Conservation (phyloP, 2,329 filamentous ascomycete species). For the Fusarium robinianum region DNA sequence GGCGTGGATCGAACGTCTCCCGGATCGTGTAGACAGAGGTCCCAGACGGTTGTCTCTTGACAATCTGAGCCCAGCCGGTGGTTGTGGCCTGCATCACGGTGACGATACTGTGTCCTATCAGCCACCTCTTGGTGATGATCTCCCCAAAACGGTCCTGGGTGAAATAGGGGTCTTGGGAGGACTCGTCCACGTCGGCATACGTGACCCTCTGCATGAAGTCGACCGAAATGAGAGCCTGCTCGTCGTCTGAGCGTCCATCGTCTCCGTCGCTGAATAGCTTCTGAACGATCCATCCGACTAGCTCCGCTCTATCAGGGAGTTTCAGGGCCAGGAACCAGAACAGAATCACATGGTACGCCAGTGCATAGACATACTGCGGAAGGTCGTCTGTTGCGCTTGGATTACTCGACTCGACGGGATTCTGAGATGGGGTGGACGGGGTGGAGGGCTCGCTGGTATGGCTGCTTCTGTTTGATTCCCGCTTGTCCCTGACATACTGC, state of each 20-base stretch:
- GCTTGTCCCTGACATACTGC: constrained; percentile 79
- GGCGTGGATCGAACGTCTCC: constrained; percentile 62
- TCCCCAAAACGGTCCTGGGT: constrained; percentile 67
- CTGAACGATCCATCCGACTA: constrained; percentile 89
- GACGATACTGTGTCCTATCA: constrained; percentile 74
- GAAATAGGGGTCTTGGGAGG: constrained; percentile 67
- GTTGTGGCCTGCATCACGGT: constrained; percentile 72
- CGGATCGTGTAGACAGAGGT: constrained; percentile 63
- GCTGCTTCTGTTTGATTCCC: constrained; percentile 52
- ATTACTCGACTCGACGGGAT: constrained; percentile 27
- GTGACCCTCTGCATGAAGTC: constrained; percentile 93
- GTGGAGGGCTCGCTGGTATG: constrained; percentile 49
- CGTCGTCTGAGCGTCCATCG: constrained; percentile 76
- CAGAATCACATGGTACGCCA: constrained; percentile 93
- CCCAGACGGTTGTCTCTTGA: constrained; percentile 72
- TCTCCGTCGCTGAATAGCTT: constrained; percentile 80
- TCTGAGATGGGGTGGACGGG: constrained; percentile 22
- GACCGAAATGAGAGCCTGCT: constrained; percentile 90
- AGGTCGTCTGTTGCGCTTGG: constrained; percentile 66
- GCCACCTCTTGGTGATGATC: constrained; percentile 69
- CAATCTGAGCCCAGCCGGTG: constrained; percentile 71
- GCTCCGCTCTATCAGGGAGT: constrained; percentile 77
- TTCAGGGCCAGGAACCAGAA: constrained; percentile 96
- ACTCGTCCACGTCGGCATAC: constrained; percentile 84
- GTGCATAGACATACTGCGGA: constrained; percentile 89